Evolutionary conservation across 805 yeast genomes (phyloP).

Genomic region (Candida qinlingensis): DNA sequence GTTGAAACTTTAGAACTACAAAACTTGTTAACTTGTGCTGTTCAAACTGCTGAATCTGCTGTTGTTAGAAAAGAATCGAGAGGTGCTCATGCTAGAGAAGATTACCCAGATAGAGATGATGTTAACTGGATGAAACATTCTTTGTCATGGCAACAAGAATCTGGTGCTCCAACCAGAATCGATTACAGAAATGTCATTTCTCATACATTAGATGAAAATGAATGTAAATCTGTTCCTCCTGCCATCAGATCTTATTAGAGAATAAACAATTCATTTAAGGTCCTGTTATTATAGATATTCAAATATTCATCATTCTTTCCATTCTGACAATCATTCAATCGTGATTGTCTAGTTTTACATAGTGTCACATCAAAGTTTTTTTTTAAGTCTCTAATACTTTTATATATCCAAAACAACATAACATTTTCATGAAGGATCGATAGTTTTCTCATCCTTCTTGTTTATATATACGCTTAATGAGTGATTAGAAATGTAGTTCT

Average conservation of each 20-base stretch:
- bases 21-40: constrained; percentile 94
- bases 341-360: background rate
- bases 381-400: background rate
- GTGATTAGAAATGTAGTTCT: too few species aligned
- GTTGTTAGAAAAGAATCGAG: constrained; percentile 95
- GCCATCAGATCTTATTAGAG: constrained; percentile 86
- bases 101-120: constrained; percentile 93
- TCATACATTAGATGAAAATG: constrained; percentile 82
- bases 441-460: too few species aligned
- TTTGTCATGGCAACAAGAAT: constrained; percentile 77
- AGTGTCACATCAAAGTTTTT: background rate
- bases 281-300: background rate
- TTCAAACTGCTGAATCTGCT: constrained; percentile 91
- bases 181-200: constrained; percentile 82
- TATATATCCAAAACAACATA: background rate
- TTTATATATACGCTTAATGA: background rate
- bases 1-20: constrained; percentile 95
- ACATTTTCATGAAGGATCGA: too few species aligned
- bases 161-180: constrained; percentile 68
- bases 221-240: constrained; percentile 95
- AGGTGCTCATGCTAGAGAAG: constrained; percentile 99
- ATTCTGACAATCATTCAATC: background rate
- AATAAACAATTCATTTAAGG: background rate
- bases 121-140: constrained; percentile 97
- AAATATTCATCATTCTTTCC: background rate